phyloP scores from a whole-genome alignment of 345 rosid genomes.

The Lepidium sativum region DNA sequence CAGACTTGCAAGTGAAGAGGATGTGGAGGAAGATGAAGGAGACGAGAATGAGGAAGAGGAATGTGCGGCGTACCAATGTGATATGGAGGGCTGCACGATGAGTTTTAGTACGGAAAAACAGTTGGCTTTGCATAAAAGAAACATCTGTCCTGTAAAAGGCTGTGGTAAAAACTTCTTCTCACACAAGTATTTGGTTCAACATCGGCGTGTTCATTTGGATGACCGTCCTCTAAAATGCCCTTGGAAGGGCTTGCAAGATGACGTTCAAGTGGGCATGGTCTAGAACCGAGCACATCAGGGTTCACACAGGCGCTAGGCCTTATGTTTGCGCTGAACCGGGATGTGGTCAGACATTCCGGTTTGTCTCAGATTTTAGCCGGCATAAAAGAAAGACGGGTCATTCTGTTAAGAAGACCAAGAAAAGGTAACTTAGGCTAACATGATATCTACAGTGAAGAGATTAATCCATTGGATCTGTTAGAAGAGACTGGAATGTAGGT shows the following conservation, averaged over 20 bases:
- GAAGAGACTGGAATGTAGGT: too few relatives aligned
- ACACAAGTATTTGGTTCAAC: slow-evolving; percentile 94
- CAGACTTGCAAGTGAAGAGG: slow-evolving; percentile 33
- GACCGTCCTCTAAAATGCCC: slow-evolving; percentile 99
- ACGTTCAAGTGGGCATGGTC: slow-evolving; percentile 99
- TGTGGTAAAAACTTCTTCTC: slow-evolving; percentile 95
- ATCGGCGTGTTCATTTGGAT: slow-evolving; percentile 70
- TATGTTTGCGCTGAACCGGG: slow-evolving; percentile 71
- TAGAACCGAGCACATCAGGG: slow-evolving; percentile 87
- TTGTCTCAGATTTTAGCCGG: slow-evolving; percentile 92
- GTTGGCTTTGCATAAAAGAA: slow-evolving; percentile 65
- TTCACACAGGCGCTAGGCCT: slow-evolving; percentile 97
- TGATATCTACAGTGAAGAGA: slow-evolving; percentile 27
- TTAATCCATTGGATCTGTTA: slow-evolving; percentile 18
- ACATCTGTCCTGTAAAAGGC: slow-evolving; percentile 80
- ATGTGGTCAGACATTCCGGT: slow-evolving; percentile 88
- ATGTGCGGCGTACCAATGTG: slow-evolving; percentile 43
- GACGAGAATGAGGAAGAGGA: slow-evolving; percentile 46
- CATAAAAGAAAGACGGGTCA: slow-evolving; percentile 97
- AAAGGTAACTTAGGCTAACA: slow-evolving; percentile 21
- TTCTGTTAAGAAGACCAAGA: slow-evolving; percentile 52
- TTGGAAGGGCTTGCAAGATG: slow-evolving; percentile 98
- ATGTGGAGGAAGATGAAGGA: slow-evolving; percentile 43
- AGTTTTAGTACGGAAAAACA: slow-evolving; percentile 62
- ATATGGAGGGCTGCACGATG: slow-evolving; percentile 91